These are phyloP conservation scores for Colletotrichum tamarilloi DNA, from an alignment of 2,329 filamentous ascomycete genomes.

Conservation along the genomic window DNA sequence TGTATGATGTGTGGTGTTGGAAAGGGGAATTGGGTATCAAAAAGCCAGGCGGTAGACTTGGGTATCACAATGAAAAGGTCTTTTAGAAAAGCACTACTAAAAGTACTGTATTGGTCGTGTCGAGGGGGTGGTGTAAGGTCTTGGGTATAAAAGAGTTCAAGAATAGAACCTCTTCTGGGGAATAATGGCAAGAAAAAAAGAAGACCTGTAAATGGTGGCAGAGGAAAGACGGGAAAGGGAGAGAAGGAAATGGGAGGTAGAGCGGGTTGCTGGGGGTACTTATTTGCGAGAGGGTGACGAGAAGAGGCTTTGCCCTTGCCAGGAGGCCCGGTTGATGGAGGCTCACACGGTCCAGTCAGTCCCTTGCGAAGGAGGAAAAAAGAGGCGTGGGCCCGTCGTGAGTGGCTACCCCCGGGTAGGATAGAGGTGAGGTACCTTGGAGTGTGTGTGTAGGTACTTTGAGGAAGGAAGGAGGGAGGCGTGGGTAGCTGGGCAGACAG, in stretches of 20 bases:
- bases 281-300: constrained; percentile 45
- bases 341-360: constrained; percentile 33
- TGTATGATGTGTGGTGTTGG: constrained; percentile 50
- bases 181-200: constrained; percentile 43
- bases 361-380: constrained; percentile 28
- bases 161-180: constrained; percentile 45
- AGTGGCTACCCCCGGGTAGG: constrained; percentile 17
- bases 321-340: constrained; percentile 31
- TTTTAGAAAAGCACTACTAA: constrained; percentile 48
- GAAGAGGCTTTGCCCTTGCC: constrained; percentile 33
- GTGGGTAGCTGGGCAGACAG: neutral
- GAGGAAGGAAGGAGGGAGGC: neutral
- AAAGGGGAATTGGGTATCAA: constrained; percentile 52
- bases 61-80: constrained; percentile 64
- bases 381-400: constrained; percentile 31
- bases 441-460: constrained; percentile 9
- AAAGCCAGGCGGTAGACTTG: constrained; percentile 50
- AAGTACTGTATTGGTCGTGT: constrained; percentile 40
- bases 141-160: constrained; percentile 41
- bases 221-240: constrained; percentile 44
- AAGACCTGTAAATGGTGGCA: constrained; percentile 42
- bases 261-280: constrained; percentile 50
- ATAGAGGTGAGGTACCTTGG: neutral
- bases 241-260: constrained; percentile 43
- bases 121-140: constrained; percentile 7